Evolutionary conservation across 2,329 filamentous ascomycete species (phyloP).

Genomic region (Exophiala sideris): DNA sequence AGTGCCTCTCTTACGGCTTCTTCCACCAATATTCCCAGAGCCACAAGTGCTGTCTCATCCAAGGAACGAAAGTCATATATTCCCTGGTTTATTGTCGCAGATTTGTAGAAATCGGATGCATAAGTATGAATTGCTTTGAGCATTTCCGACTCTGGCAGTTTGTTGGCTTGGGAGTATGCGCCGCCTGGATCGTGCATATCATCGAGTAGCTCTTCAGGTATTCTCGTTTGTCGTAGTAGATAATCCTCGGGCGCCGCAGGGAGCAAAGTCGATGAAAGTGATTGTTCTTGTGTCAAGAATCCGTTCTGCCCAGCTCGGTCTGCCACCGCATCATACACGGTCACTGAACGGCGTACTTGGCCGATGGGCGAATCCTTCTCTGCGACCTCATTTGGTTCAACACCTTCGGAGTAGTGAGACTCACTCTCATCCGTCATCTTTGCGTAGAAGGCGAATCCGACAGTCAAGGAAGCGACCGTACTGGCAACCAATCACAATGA

Average conservation of each 20-base stretch:
- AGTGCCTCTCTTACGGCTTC: constrained; percentile 52
- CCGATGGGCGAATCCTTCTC: no score
- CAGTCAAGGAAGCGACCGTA: no score
- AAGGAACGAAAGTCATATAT: constrained; percentile 50
- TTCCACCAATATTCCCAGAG: constrained; percentile 59
- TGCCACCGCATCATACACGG: constrained; percentile 58
- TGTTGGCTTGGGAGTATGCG: constrained; percentile 30
- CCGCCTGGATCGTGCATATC: constrained; percentile 52
- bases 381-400: no score
- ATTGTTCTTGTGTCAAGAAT: constrained; percentile 30
- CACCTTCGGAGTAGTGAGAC: no score
- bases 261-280: constrained; percentile 22
- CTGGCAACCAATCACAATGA: no score
- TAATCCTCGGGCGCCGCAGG: constrained; percentile 57
- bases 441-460: no score
- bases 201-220: constrained; percentile 50
- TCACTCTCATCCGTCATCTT: no score
- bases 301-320: constrained; percentile 46
- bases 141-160: constrained; percentile 55
- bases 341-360: constrained; percentile 1
- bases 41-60: constrained; percentile 61
- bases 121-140: constrained; percentile 58
- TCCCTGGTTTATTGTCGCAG: constrained; percentile 34
- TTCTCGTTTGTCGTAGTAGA: constrained; percentile 49
- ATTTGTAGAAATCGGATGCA: constrained; percentile 53